These are phyloP conservation scores for Colletotrichum spinosum DNA, from an alignment of 2,329 filamentous ascomycete genomes.

Conservation along the genomic window DNA sequence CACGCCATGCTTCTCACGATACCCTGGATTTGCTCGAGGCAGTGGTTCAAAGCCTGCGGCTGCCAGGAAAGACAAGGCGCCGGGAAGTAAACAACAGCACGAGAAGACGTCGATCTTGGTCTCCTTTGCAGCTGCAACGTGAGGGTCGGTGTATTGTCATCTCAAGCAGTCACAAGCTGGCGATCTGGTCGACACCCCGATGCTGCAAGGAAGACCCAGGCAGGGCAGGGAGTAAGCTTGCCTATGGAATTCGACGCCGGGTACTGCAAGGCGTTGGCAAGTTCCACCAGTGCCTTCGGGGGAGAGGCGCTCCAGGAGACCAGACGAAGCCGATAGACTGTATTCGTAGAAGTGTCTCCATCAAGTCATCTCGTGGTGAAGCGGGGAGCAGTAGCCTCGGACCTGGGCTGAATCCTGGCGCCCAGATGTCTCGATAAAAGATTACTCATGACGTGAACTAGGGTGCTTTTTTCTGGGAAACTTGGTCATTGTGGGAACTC, in stretches of 20 bases:
- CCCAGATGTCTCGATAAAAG: not conserved
- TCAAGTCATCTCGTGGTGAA: conserved; percentile 11
- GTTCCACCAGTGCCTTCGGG: conserved; percentile 17
- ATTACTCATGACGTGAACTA: conserved; percentile 23
- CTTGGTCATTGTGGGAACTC: conserved; percentile 32
- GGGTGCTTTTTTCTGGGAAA: conserved; percentile 23
- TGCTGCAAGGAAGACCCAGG: conserved; percentile 11
- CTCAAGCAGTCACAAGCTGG: too few species aligned
- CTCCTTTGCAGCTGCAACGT: too few species aligned
- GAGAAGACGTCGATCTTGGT: too few species aligned
- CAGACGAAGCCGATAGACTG: not conserved
- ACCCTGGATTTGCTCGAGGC: too few species aligned
- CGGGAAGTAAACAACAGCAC: too few species aligned
- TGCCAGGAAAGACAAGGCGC: too few species aligned
- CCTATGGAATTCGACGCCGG: not conserved
- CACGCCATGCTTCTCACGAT: too few species aligned
- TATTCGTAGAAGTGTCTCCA: not conserved
- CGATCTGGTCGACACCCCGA: conserved; percentile 7
- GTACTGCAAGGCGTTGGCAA: conserved; percentile 20
- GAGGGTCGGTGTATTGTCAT: too few species aligned
- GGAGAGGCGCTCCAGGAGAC: conserved; percentile 16
- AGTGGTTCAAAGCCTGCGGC: too few species aligned
- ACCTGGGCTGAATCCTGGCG: conserved; percentile 5
- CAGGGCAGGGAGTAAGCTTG: too few species aligned
- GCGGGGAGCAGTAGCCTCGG: not conserved